Evolutionary conservation across 78 protist species (phyloP), one percentile per base, ranked within the genome.

Genomic region (Ministeria vibrans): DNA sequence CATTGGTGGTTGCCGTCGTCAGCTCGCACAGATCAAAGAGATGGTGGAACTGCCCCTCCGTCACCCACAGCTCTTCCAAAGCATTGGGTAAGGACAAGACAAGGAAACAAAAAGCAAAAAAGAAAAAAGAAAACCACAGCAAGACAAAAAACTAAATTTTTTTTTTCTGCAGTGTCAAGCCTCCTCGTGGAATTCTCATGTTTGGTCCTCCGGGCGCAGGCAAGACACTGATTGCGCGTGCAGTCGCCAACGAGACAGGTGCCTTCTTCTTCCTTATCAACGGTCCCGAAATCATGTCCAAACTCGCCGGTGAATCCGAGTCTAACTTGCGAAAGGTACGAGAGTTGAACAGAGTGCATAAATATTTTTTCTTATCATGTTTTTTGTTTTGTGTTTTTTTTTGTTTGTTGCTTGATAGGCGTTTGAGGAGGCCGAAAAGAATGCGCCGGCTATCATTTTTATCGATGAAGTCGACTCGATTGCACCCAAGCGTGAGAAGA

Each of bases 211-310:
- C 99, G 6, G 99, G 99, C 36, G 82, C 95, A 42, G 99, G 99
- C 69, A 99, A 99, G 96, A 99, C 99, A 2, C 90, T 99, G 87
- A 94, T 99, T 71, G 99, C 99, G 4, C 90, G 99, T 38, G 99
- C 99, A 23, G 99, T 99, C 43, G 99, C 99, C 86, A 99, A 99
- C 86, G 99, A 99, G 87, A 98, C 99, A 27, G 99, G 99, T 59
- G 99, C 99, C 28, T 98, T 98, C 98, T 97, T 99, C 95, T 97
- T 95, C 90, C 83, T 96, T 68, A 97, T 99, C 93, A 99, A 98
- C 91, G 99, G 99, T 3, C 89, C 88, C 89, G 99, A 99, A 80
- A 99, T 99, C 89, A 98, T 98, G 99, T 92, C 98, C 53, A 96
- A 96, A 92, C 75, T 97, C 93, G 97, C 99, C 3, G 99, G 99